phyloP scores from a whole-genome alignment of 129 eudicot species.

The Dittrichia graveolens region DNA sequence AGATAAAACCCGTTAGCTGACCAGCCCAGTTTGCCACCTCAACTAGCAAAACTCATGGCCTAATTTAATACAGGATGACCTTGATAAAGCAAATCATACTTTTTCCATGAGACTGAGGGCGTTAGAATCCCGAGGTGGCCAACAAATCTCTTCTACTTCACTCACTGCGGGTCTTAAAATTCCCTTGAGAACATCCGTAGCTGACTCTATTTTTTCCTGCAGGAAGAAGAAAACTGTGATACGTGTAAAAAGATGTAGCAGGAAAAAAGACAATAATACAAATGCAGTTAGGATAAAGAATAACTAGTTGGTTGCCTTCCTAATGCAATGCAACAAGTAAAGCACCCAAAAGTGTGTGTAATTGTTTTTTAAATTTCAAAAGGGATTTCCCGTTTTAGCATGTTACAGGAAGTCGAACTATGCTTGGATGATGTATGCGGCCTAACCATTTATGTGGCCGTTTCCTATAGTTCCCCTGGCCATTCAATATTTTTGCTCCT shows the following conservation, averaged over 20 bases:
- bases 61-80: neutral
- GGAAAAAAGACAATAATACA: conserved; percentile 7
- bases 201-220: conserved; percentile 89
- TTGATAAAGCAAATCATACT: conserved; percentile 37
- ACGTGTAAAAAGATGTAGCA: conserved; percentile 24
- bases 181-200: conserved; percentile 90
- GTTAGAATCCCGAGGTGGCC: conserved; percentile 90
- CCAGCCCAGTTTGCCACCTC: neutral
- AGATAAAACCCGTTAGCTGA: too few species aligned
- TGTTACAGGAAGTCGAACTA: too few species aligned
- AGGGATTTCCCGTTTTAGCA: too few species aligned
- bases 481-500: too few species aligned
- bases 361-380: too few species aligned
- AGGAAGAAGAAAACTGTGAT: conserved; percentile 39
- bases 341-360: conserved; percentile 14
- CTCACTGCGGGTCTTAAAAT: conserved; percentile 69
- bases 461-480: too few species aligned
- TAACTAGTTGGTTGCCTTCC: conserved; percentile 19
- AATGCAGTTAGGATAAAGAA: conserved; percentile 15
- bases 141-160: conserved; percentile 69
- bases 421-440: too few species aligned
- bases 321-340: conserved; percentile 15
- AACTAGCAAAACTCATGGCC: neutral
- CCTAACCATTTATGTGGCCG: too few species aligned
- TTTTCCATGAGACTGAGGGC: conserved; percentile 77